Conservation (phyloP, 352 stramenopile species). For the Pythium biforme region DNA sequence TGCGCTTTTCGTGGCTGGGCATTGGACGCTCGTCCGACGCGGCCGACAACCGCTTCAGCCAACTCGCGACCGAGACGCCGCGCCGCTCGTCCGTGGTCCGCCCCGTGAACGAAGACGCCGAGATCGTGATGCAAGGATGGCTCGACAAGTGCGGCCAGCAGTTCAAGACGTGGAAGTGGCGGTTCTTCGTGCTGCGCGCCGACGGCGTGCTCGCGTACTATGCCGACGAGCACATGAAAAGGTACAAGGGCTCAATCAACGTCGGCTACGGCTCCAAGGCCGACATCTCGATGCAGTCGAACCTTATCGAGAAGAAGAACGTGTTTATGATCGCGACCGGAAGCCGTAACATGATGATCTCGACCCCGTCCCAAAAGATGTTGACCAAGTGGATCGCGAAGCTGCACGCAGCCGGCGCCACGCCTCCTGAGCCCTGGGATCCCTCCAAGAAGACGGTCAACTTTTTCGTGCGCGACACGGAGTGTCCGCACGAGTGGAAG, state of each 20-base stretch:
- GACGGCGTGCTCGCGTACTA: slow-evolving; percentile 85
- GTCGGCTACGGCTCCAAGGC: slow-evolving; percentile 67
- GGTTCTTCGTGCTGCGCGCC: slow-evolving; percentile 82
- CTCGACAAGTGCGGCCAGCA: slow-evolving; percentile 87
- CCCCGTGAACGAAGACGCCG: slow-evolving; percentile 55
- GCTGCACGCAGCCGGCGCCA: slow-evolving; percentile 67
- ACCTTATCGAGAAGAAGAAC: slow-evolving; percentile 77
- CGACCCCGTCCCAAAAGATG: slow-evolving; percentile 60
- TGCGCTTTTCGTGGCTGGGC: slow-evolving; percentile 61
- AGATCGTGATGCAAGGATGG: slow-evolving; percentile 82
- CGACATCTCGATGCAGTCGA: slow-evolving; percentile 81
- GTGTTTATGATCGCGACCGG: slow-evolving; percentile 81
- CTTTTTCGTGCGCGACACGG: slow-evolving; percentile 70
- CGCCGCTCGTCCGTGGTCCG: slow-evolving; percentile 1
- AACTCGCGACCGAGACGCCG: slow-evolving; percentile 30
- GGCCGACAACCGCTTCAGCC: slow-evolving; percentile 27
- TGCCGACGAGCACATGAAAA: slow-evolving; percentile 65
- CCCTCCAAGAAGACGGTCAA: slow-evolving; percentile 80
- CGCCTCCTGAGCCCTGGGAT: slow-evolving; percentile 69
- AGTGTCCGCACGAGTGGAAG: slow-evolving; percentile 82
- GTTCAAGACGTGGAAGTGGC: slow-evolving; percentile 90
- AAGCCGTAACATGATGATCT: slow-evolving; percentile 82
- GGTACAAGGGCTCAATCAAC: slow-evolving; percentile 78
- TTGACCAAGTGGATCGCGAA: slow-evolving; percentile 86
- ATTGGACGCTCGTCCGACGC: slow-evolving; percentile 30